Evolutionary conservation across 345 rosid genomes (phyloP), one percentile per base, ranked within the genome.

Genomic region (Xanthoceras sorbifolium): DNA sequence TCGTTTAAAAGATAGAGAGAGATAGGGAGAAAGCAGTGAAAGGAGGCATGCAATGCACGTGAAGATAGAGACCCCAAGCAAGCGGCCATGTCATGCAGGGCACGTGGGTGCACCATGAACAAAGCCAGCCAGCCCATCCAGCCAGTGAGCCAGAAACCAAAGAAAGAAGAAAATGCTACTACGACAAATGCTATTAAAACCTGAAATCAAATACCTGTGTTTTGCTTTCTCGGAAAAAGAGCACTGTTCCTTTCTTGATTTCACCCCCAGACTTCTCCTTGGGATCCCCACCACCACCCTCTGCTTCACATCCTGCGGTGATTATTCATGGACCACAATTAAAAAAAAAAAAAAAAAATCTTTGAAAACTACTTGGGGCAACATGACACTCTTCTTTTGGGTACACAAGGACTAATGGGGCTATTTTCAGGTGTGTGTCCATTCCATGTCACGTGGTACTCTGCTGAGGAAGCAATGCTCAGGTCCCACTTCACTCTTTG

Each of bases 101-200:
- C 86, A 80, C 77, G 86, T 78, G 88, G 76, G 22, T 38, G 63
- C 73, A 61, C 68, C 71, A 59, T 74, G 48, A 4, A 4, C 62
- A 22, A 38, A 4, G 12, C 23, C 25, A 57, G 18, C 23, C 15
- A 50, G 55, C 55, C 15, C 62, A 57, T 9, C 62, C 62, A 18
- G 55, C 10, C 55, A 50, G 55, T 8, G 14, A 50, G 55, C 3
- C 55, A 46, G 9, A 54, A 54, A 54, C 25, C 64, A 69, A 48
- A 20, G 9, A 59, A 48, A 66, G 22, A 40, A 11, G 11, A 1
- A 23, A 57, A 26, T 14, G 22, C 57, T 25, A 10, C 42, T 38
- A 38, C 42, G 7, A 23, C 4, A 2, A 48, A 17, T 26, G 23
- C 15, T 15, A 46, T 3, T 48, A 3, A 28, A 28, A 28, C 20